Conservation (phyloP, 2,329 filamentous ascomycete species). For the Phyllosticta citriasiana region DNA sequence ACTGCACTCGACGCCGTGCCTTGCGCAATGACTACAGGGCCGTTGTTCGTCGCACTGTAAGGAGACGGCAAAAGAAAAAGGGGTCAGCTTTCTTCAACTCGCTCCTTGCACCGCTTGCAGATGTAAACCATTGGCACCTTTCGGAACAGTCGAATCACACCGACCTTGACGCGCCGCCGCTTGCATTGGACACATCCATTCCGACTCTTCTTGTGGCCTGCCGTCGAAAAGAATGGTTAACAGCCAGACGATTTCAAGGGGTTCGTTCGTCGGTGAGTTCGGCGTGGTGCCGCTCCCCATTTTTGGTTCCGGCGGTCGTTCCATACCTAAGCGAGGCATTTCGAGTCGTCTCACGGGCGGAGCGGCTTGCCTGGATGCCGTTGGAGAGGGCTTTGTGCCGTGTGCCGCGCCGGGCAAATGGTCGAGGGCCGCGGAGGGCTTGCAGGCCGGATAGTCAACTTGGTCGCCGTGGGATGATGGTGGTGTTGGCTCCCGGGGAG, state of each 20-base stretch:
- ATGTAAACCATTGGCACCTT: background rate
- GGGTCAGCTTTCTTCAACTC: constrained; percentile 3
- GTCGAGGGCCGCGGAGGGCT: background rate
- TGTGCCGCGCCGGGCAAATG: background rate
- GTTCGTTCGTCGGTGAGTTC: background rate
- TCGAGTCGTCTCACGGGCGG: background rate
- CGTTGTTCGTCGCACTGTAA: constrained; percentile 28
- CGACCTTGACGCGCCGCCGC: constrained; percentile 11
- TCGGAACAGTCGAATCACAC: background rate
- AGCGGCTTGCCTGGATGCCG: background rate
- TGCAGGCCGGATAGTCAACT: background rate
- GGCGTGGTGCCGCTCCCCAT: constrained; percentile 1
- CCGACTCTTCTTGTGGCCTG: constrained; percentile 12
- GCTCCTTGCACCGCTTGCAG: constrained; percentile 26
- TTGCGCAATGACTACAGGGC: constrained; percentile 27
- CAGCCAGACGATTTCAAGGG: background rate
- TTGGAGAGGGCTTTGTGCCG: background rate
- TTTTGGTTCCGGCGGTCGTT: background rate
- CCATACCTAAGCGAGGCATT: constrained; percentile 12
- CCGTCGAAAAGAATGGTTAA: constrained; percentile 6
- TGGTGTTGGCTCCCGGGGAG: background rate
- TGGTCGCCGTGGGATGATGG: background rate
- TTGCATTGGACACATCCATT: constrained; percentile 12
- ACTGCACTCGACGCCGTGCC: constrained; percentile 28
- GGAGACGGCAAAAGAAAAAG: background rate